Base-by-base conservation (phyloP, 495 filamentous ascomycete species). In the Glarea lozoyensis region DNA sequence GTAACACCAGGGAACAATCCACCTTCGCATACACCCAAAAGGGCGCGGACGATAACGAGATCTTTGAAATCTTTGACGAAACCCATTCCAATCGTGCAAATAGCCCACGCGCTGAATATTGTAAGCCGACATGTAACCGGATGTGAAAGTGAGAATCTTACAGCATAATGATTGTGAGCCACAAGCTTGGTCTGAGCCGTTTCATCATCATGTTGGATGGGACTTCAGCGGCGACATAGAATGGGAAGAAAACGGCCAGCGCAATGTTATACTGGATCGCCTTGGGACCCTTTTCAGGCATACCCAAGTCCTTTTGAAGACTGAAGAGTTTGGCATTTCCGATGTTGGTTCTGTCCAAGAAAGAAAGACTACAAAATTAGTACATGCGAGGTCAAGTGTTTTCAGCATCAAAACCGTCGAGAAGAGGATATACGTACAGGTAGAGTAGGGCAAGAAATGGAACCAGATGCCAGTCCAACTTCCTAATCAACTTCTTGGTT, bases 321-420 rank as follows among this genome's bases (percentile, higher is more conserved):
- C 81, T 78, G 29, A 78, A 83, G 25, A 93, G 73, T 53, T 85
- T 86, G 7, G 88, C 88, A 64, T 93, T 93, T 44, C 87, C 88
- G 40, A 89, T 85, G 57, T 84, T 86, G 29, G 76, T 75, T 34
- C 86, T 72, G 59, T 92, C 87, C 25, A 29, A 29, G 25, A 29
- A 29, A n/a, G 25, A 29, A 29, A 29, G 25, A 7, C 25, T 29
- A n/a, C n/a, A n/a, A n/a, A n/a, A n/a, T n/a, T n/a, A n/a, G n/a
- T n/a, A n/a, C n/a, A n/a, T n/a, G n/a, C n/a, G n/a, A n/a, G 25
- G 25, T 29, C 7, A 29, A 7, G n/a, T 29, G 7, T 7, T 7
- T n/a, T 29, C n/a, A 29, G 7, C 25, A 7, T 29, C 25, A 7
- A 29, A 29, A 29, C 7, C 25, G n/a, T 29, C 7, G n/a, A 29